These are phyloP conservation scores for Prunus dulcis DNA, from an alignment of 306 rosid genomes.

Conservation along the genomic window DNA sequence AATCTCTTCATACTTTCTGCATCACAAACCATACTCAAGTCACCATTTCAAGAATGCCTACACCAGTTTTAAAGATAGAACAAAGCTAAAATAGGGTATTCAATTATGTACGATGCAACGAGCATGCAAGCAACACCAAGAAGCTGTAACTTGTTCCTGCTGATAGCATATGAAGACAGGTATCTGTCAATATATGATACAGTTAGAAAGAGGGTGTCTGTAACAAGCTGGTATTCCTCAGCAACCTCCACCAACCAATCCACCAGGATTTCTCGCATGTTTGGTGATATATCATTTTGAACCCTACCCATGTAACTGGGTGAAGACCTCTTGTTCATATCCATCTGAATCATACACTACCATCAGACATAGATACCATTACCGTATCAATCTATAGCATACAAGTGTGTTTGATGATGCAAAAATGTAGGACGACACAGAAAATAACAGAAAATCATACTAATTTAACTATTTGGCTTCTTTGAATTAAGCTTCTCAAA, in stretches of 20 bases:
- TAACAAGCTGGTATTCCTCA: slow-evolving; percentile 34
- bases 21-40: slow-evolving; percentile 10
- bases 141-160: slow-evolving; percentile 36
- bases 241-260: slow-evolving; percentile 50
- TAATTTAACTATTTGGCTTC: not conserved
- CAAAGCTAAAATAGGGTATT: not conserved
- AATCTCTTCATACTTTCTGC: slow-evolving; percentile 47
- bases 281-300: slow-evolving; percentile 16
- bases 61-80: not conserved
- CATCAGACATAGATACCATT: not conserved
- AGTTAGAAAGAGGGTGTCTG: slow-evolving; percentile 42
- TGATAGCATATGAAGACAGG: slow-evolving; percentile 30
- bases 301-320: slow-evolving; percentile 14
- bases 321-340: slow-evolving; percentile 26
- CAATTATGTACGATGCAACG: slow-evolving; percentile 35
- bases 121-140: slow-evolving; percentile 47
- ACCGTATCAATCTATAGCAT: not conserved
- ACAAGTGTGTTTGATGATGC: not conserved
- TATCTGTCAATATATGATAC: slow-evolving; percentile 39
- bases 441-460: not conserved
- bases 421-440: not conserved
- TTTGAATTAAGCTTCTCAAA: slow-evolving; percentile 1
- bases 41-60: not conserved
- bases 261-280: slow-evolving; percentile 37
- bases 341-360: slow-evolving; percentile 29